Percentiles rank a stretch among this genome's conserved stretches.
Conservation (phyloP, 2,329 filamentous ascomycete genomes). For the Cordyceps cicadae region DNA sequence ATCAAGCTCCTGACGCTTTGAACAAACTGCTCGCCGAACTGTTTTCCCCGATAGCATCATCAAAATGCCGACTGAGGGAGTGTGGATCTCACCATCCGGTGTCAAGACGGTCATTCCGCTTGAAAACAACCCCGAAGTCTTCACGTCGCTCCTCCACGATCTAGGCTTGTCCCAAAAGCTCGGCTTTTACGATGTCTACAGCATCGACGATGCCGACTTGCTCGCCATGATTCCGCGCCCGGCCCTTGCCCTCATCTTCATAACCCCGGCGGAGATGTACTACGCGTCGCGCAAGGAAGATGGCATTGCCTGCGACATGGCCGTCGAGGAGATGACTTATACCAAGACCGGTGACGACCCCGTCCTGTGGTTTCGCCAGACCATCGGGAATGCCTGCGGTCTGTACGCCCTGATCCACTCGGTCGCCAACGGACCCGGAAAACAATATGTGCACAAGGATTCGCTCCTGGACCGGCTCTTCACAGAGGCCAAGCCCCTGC, state of each 20-base stretch:
- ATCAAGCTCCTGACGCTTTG: neutral
- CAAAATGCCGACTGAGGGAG: constrained; percentile 24
- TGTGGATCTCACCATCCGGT: constrained; percentile 21
- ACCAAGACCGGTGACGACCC: constrained; percentile 35
- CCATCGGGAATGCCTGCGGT: constrained; percentile 74
- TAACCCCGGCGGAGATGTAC: constrained; percentile 55
- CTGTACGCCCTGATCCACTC: constrained; percentile 70
- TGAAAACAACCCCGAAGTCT: constrained; percentile 66
- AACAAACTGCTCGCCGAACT: neutral
- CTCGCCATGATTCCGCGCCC: constrained; percentile 65
- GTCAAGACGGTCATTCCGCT: constrained; percentile 32
- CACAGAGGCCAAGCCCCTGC: constrained; percentile 50
- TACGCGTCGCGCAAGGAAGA: constrained; percentile 31
- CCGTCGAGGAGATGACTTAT: constrained; percentile 24
- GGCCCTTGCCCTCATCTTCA: constrained; percentile 67
- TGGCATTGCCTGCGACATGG: constrained; percentile 16
- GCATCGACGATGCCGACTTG: constrained; percentile 68
- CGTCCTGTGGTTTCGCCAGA: constrained; percentile 78
- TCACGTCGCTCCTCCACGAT: constrained; percentile 61
- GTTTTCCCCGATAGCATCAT: neutral
- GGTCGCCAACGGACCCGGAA: constrained; percentile 59
- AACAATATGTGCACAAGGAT: constrained; percentile 41
- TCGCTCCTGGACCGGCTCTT: constrained; percentile 53
- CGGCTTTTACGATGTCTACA: constrained; percentile 75
- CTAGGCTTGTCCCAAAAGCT: constrained; percentile 62